These are phyloP conservation scores for Penicillium cataractarum DNA, from an alignment of 495 filamentous ascomycete genomes.

Conservation along the genomic window DNA sequence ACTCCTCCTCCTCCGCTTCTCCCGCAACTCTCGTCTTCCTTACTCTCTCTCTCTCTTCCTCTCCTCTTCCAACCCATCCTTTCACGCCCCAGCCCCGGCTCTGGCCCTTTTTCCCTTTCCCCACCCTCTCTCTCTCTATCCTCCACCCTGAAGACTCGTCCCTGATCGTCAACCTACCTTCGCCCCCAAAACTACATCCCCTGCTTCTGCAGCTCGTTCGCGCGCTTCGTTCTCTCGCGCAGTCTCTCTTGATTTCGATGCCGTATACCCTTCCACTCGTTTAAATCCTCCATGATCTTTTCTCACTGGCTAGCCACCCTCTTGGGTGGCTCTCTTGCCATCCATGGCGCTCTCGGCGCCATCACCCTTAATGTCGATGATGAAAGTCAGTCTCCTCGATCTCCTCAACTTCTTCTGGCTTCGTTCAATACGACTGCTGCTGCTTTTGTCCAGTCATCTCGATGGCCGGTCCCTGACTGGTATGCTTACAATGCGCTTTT, in stretches of 20 bases:
- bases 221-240: neutral
- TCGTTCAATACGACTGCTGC: neutral
- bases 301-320: slow-evolving; percentile 29
- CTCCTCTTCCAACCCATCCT: slow-evolving; percentile 1
- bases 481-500: neutral
- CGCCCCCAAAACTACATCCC: neutral
- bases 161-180: neutral
- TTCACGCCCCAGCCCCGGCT: neutral
- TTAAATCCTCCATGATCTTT: slow-evolving; percentile 27
- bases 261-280: slow-evolving; percentile 18
- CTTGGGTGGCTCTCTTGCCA: slow-evolving; percentile 33
- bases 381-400: slow-evolving; percentile 29
- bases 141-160: slow-evolving; percentile 1
- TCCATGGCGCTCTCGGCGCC: slow-evolving; percentile 34
- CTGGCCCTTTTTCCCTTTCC: neutral
- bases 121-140: neutral
- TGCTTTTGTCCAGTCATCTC: neutral
- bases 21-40: neutral
- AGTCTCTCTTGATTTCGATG: slow-evolving; percentile 13
- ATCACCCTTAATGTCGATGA: slow-evolving; percentile 40
- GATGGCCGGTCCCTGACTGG: neutral
- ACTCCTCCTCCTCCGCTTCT: neutral
- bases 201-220: slow-evolving; percentile 10
- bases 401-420: neutral
- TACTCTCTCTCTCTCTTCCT: neutral